Evolutionary conservation across 164 flowering plant species (phyloP), one percentile per base, ranked within the genome.

Genomic region (Sedum album): DNA sequence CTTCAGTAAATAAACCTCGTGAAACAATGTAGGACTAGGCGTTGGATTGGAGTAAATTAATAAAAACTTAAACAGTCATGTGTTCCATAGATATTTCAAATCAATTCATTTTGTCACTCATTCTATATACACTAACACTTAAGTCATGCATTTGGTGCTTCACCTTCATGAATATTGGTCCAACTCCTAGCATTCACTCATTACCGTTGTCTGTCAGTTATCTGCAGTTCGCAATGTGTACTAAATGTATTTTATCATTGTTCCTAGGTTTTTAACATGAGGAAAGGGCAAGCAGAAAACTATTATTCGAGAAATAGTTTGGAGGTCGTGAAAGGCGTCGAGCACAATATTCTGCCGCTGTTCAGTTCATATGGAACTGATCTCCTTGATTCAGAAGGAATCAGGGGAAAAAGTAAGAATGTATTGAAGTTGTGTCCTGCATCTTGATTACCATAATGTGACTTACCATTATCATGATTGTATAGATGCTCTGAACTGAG

Each of bases 241-340:
- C 21, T 26, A 10, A 7, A 35, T 35, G 38, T 35, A 5, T 53
- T 26, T 46, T 9, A 48, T 25, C n/a, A 5, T 65, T 21, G n/a
- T n/a, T n/a, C 38, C 7, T 69, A 93, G 98, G 82, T 83, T 69
- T 84, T 93, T 66, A 79, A 78, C 46, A 6, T 93, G 67, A 82
- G 73, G 77, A 80, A 85, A 79, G 93, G 89, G 35, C 78, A 83
- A 72, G 75, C 91, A 55, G 89, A n/a, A 85, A 77, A 73, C 74
- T 61, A 68, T 91, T 36, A 77, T 93, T 67, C 75, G 82, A 70
- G 97, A 93, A 66, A 36, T 93, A 71, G 71, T n/a, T 71, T 4
- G 67, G 70, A 66, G 86, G 86, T 9, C 71, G 85, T 55, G 67
- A 66, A 53, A 74, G 77, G 53, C 76, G 82, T 18, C 75, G 73